Conservation (phyloP, 225 moss, liverwort and hornwort species). For the Bryum argenteum region DNA sequence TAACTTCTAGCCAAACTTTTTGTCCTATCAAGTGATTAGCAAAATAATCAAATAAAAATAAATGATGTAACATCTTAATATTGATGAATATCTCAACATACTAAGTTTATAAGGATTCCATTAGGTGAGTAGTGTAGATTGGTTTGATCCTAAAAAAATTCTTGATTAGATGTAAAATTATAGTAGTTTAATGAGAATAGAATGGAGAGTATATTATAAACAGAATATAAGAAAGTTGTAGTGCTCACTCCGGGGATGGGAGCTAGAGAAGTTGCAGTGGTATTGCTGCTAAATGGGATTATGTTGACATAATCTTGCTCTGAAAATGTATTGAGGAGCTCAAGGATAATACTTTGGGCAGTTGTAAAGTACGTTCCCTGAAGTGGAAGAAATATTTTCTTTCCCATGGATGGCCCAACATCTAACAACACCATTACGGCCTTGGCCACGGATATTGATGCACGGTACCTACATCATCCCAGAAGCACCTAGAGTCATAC, state of each 20-base stretch:
- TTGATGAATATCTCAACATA: too few relatives aligned
- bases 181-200: too few relatives aligned
- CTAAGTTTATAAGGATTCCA: too few relatives aligned
- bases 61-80: too few relatives aligned
- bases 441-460: conserved; percentile 14
- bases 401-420: conserved; percentile 20
- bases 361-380: neutral
- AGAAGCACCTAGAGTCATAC: neutral
- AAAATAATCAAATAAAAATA: too few relatives aligned
- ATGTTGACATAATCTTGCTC: conserved; percentile 25
- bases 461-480: conserved; percentile 16
- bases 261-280: conserved; percentile 10
- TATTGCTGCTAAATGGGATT: conserved; percentile 22
- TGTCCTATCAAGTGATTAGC: too few relatives aligned
- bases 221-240: too few relatives aligned
- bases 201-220: too few relatives aligned
- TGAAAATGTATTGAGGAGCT: conserved; percentile 22
- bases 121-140: too few relatives aligned
- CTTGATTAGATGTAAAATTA: too few relatives aligned
- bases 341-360: neutral
- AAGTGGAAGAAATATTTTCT: neutral
- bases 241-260: conserved; percentile 13
- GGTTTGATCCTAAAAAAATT: too few relatives aligned
- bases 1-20: too few relatives aligned
- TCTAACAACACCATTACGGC: conserved; percentile 36